Evolutionary conservation across 805 yeast genomes (phyloP).

Genomic region (Grigorovia transvaalensis): DNA sequence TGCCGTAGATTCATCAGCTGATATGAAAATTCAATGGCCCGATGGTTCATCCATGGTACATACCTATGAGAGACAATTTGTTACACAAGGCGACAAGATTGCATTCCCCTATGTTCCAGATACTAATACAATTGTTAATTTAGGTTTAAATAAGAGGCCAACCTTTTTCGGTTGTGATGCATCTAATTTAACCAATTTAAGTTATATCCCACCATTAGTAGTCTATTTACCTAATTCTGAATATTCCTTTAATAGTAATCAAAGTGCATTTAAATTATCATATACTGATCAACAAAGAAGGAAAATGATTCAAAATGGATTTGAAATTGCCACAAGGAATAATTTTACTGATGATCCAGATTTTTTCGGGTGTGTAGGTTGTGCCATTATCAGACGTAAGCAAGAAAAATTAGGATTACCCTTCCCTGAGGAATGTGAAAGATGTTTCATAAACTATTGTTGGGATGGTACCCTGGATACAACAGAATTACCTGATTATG

Average conservation of each 20-base stretch:
- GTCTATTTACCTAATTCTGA: constrained; percentile 69
- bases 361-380: constrained; percentile 67
- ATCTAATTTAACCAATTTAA: constrained; percentile 44
- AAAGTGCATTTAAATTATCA: constrained; percentile 60
- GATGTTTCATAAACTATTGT: constrained; percentile 67
- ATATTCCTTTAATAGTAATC: constrained; percentile 53
- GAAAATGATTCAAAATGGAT: constrained; percentile 62
- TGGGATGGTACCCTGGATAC: constrained; percentile 39
- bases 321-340: constrained; percentile 53
- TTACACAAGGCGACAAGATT: constrained; percentile 43
- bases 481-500: constrained; percentile 19
- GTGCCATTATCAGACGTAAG: constrained; percentile 73
- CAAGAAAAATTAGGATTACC: constrained; percentile 54
- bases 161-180: constrained; percentile 79
- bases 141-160: constrained; percentile 58
- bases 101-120: constrained; percentile 79
- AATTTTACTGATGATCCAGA: constrained; percentile 59
- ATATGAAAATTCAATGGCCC: constrained; percentile 53
- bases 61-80: constrained; percentile 52
- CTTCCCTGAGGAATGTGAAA: constrained; percentile 57
- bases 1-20: constrained; percentile 61
- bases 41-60: constrained; percentile 49
- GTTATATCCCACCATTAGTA: constrained; percentile 57
- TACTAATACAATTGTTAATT: constrained; percentile 43
- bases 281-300: constrained; percentile 49